Base-by-base conservation (phyloP, 257 asterid genomes). In the Coffea canephora region DNA sequence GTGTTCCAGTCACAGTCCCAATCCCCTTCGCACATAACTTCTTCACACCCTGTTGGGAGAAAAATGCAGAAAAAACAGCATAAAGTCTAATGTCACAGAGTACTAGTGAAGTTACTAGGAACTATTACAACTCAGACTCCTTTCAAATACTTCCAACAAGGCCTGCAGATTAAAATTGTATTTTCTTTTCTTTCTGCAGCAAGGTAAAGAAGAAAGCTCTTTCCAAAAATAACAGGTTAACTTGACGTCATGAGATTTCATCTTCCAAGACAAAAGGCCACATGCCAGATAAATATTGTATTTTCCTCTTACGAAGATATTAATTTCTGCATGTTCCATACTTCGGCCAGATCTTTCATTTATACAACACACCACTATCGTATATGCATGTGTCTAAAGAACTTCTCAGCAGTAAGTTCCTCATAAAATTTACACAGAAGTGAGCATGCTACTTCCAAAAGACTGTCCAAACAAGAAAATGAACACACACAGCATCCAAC, bases 21-120 rank as follows among this genome's bases (percentile, higher is more conserved):
- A 93, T 84, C 77, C 97, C 99, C 84, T 92, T 91, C 25, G 99
- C 99, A 15, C 79, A 84, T 89, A 96, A 80, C 69, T 84, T 89
- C 71, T 78, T 85, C 66, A 62, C 80, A 66, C 76, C 78, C 99
- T 96, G 78, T 62, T 6, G 68, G 46, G 39, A 77, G 43, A 36
- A 61, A 68, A 21, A 39, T 54, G 71, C n/a, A 43, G 34, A 77
- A 36, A 45, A 41, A 54, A 66, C 41, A 73, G 31, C 48, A 65
- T 43, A 71, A 83, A 21, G 55, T 62, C 11, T n/a, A 69, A 55
- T 78, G 69, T 21, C 50, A 61, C 46, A 55, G 19, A 57, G 45
- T n/a, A 36, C 4, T 62, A 62, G 68, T 62, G 2, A 7, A n/a
- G 68, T n/a, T 7, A n/a, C 6, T 18, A 57, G 65, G 25, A 57